Percentiles rank a stretch among this genome's conserved stretches.
phyloP scores from a whole-genome alignment of 2,329 filamentous ascomycete genomes.

The Thielaviopsis musarum region DNA sequence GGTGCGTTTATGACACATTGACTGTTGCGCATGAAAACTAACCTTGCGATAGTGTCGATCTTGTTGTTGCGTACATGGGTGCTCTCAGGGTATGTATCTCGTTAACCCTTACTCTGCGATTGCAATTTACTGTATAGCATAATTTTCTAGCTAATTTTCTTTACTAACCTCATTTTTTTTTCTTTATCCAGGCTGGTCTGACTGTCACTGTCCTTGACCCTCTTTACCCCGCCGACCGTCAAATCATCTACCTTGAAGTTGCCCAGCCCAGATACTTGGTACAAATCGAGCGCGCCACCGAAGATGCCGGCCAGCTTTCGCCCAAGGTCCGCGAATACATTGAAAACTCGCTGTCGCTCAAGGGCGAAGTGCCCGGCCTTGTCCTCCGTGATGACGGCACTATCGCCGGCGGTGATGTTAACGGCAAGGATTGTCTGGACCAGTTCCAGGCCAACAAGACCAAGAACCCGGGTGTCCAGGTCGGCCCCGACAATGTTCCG shows the following conservation, averaged over 20 bases:
- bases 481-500: constrained; percentile 72
- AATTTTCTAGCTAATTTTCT: background rate
- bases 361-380: constrained; percentile 58
- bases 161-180: background rate
- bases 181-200: constrained; percentile 30
- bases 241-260: constrained; percentile 55
- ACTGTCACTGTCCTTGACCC: constrained; percentile 60
- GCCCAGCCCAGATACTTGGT: constrained; percentile 57
- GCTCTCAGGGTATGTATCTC: constrained; percentile 23
- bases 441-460: constrained; percentile 31
- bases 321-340: constrained; percentile 45
- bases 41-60: constrained; percentile 32
- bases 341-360: constrained; percentile 51
- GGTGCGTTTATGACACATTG: constrained; percentile 25
- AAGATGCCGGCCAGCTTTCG: constrained; percentile 36
- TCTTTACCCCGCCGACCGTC: constrained; percentile 47
- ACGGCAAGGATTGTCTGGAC: constrained; percentile 52
- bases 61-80: constrained; percentile 61
- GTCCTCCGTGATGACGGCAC: constrained; percentile 53
- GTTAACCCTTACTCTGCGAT: constrained; percentile 16
- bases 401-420: constrained; percentile 49
- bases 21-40: background rate
- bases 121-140: background rate
- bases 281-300: constrained; percentile 53
- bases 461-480: constrained; percentile 50